Evolutionary conservation across 1,284 basidiomycete genomes (phyloP), one percentile per base, ranked within the genome.

Genomic region (Puccinia horiana): DNA sequence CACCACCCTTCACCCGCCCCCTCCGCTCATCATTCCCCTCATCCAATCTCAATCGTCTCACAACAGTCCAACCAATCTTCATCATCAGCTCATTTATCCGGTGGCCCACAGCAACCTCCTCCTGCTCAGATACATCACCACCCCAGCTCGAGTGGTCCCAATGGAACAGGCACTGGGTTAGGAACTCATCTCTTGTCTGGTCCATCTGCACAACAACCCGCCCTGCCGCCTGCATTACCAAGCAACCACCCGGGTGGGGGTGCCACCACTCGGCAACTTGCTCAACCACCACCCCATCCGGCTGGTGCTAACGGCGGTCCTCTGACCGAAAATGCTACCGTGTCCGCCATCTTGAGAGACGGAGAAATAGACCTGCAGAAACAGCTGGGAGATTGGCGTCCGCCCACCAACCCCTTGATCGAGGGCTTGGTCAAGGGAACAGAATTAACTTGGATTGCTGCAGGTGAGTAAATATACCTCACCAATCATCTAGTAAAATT

Each of bases 201-300:
- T 52, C 49, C 69, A 37, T 56, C 78, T 29, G 20, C 35, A 40
- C 47, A 44, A 69, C 69, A 58, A 35, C 54, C 78, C 26, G 49
- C 52, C 37, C 23, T 73, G 20, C 67, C 79, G 3, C 79, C 67
- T 14, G 42, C 79, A 20, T 42, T 74, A 23, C 79, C 79, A 47
- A 40, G 2, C 52, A 80, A 26, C 32, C 49, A 54, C n/a, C n/a
- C 32, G 2, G 26, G 26, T 29, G 54, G 32, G 23, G 70, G 65
- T 32, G 23, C 69, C 49, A 35, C 79, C 26, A 37, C 40, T 37
- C 47, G 79, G 0, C 79, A 81, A 52, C 58, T 81, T 16, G 79
- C 70, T 6, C 79, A 81, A n/a, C 79, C 79, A 0, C 79, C 79
- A 12, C 79, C 79, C 32, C 78, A 70, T 32, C 40, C 69, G 2